Conservation (phyloP, 306 rosid species). For the Heteromeles arbutifolia region DNA sequence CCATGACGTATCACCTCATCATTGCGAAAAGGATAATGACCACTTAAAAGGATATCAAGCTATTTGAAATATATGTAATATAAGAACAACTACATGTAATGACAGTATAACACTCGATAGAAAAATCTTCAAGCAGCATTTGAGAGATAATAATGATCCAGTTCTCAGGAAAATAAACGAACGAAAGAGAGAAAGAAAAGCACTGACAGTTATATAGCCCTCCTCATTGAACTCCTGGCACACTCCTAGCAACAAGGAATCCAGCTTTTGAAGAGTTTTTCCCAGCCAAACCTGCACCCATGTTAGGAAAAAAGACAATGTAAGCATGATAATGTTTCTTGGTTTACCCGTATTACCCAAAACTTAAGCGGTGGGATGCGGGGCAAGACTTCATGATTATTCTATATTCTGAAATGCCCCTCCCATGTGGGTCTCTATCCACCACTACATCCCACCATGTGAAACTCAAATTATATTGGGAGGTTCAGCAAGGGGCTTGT, state of each 20-base stretch:
- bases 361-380: neutral
- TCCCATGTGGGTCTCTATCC: neutral
- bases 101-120: neutral
- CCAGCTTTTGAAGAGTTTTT: conserved; percentile 85
- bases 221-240: conserved; percentile 93
- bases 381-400: neutral
- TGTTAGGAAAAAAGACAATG: neutral
- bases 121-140: conserved; percentile 10
- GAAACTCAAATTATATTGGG: neutral
- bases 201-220: conserved; percentile 75
- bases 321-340: neutral
- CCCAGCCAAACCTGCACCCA: conserved; percentile 81
- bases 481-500: neutral
- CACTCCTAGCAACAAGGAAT: conserved; percentile 85
- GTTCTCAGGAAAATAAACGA: conserved; percentile 7
- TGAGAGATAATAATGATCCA: conserved; percentile 12
- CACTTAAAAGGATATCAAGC: neutral
- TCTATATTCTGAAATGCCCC: neutral
- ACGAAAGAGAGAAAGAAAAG: neutral
- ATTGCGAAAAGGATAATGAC: neutral
- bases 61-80: neutral
- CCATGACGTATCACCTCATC: neutral
- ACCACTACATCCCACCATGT: neutral
- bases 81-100: neutral
- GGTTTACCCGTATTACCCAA: neutral